These are phyloP conservation scores for Nepenthes mirabilis DNA, from an alignment of 148 eudicot species.

Conservation along the genomic window DNA sequence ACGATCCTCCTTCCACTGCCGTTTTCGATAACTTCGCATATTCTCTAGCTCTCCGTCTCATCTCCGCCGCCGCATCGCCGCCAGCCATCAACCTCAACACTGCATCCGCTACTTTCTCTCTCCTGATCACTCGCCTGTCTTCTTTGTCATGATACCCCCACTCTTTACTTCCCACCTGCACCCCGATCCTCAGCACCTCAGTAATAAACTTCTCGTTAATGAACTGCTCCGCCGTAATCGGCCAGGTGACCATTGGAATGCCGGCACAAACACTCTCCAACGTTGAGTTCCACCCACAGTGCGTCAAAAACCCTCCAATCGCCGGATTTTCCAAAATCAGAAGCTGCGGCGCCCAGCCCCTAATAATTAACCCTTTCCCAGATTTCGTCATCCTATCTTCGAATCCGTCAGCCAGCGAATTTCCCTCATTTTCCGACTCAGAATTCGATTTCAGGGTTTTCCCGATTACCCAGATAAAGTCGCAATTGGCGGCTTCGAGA, in stretches of 20 bases:
- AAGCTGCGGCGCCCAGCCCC: slow-evolving; percentile 27
- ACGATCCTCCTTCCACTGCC: slow-evolving; percentile 12
- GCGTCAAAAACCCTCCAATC: slow-evolving; percentile 17
- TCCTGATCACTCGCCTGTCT: no score
- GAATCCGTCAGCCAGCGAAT: slow-evolving; percentile 13
- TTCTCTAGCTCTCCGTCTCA: slow-evolving; percentile 9
- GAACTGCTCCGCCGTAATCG: slow-evolving; percentile 19
- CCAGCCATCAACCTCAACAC: slow-evolving; percentile 14
- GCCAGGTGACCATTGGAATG: slow-evolving; percentile 20
- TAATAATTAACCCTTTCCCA: slow-evolving; percentile 10
- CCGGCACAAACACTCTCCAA: slow-evolving; percentile 9
- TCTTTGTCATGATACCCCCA: neutral
- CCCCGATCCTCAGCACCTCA: slow-evolving; percentile 4
- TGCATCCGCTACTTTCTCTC: slow-evolving; percentile 8
- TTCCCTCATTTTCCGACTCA: neutral
- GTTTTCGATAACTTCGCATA: slow-evolving; percentile 4
- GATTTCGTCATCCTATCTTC: slow-evolving; percentile 5
- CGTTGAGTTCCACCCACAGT: slow-evolving; percentile 14
- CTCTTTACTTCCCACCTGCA: slow-evolving; percentile 2
- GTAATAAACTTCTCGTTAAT: slow-evolving; percentile 13
- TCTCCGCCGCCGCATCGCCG: slow-evolving; percentile 11
- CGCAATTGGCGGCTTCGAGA: slow-evolving; percentile 2
- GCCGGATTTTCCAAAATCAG: slow-evolving; percentile 15
- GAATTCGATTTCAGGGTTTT: neutral
- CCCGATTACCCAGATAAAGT: slow-evolving; percentile 13